Percentiles rank a stretch among this genome's conserved stretches.
Conservation (phyloP, 305 asterid species). For the Ajuga reptans region DNA sequence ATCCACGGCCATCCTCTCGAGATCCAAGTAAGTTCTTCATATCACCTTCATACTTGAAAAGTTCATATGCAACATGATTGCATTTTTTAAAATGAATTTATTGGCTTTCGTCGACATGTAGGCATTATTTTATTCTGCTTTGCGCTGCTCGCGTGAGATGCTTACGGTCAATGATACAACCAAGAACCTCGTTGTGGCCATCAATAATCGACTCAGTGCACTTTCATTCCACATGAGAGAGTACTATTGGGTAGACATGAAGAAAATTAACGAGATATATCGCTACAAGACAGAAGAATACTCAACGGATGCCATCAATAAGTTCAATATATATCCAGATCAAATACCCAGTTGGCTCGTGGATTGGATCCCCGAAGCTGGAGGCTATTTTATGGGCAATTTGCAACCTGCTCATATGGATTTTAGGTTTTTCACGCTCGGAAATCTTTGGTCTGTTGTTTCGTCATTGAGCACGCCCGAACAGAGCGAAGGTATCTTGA, state of each 20-base stretch:
- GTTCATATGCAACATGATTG: too few relatives aligned
- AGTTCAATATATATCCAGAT: slow-evolving; percentile 77
- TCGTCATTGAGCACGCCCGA: slow-evolving; percentile 53
- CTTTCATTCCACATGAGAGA: slow-evolving; percentile 68
- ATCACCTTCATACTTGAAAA: neutral
- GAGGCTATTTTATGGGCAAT: slow-evolving; percentile 70
- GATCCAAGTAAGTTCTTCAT: slow-evolving; percentile 49
- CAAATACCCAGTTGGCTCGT: slow-evolving; percentile 72
- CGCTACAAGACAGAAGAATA: slow-evolving; percentile 73
- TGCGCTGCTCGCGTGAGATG: slow-evolving; percentile 71
- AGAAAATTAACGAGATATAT: slow-evolving; percentile 42
- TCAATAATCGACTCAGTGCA: slow-evolving; percentile 67
- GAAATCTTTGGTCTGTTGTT: slow-evolving; percentile 71
- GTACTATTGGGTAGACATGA: slow-evolving; percentile 66
- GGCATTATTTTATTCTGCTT: slow-evolving; percentile 68
- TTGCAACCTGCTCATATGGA: slow-evolving; percentile 89
- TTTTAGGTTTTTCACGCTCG: slow-evolving; percentile 68
- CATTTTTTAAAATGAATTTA: neutral
- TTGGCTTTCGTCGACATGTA: slow-evolving; percentile 17
- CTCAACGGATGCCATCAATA: slow-evolving; percentile 59
- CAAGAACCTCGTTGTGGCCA: slow-evolving; percentile 50
- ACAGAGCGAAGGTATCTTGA: slow-evolving; percentile 57
- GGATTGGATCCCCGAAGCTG: slow-evolving; percentile 66
- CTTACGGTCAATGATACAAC: slow-evolving; percentile 53
- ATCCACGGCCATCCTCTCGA: slow-evolving; percentile 83